Percentiles rank a stretch among this genome's conserved stretches.
These are phyloP conservation scores for Fragaria iinumae DNA, from an alignment of 306 rosid genomes.

Conservation along the genomic window DNA sequence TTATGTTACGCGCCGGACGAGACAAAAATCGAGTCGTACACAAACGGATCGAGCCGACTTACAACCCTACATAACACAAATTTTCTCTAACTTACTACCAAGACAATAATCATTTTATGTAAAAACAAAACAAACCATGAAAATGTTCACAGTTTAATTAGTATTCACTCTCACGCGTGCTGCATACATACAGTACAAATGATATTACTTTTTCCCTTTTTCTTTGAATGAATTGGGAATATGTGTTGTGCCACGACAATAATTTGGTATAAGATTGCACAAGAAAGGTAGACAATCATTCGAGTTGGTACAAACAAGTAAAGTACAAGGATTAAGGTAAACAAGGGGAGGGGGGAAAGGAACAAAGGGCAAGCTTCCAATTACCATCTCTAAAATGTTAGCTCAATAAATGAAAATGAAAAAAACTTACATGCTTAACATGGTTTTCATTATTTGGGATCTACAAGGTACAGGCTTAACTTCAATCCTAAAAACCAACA, in stretches of 20 bases:
- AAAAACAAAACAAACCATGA: background rate
- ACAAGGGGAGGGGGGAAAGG: no score
- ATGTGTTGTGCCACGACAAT: slow-evolving; percentile 1
- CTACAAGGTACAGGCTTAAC: slow-evolving; percentile 6
- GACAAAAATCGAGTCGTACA: no score
- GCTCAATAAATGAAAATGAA: background rate
- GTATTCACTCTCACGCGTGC: background rate
- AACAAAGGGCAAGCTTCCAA: background rate
- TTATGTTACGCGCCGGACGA: no score
- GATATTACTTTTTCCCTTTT: background rate
- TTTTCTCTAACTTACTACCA: background rate
- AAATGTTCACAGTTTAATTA: no score
- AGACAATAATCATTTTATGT: background rate
- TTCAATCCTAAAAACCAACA: background rate
- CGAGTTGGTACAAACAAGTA: slow-evolving; percentile 6
- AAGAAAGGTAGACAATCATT: background rate
- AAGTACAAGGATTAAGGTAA: background rate
- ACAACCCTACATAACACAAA: background rate
- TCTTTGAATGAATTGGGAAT: background rate
- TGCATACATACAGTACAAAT: background rate
- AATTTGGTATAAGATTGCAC: slow-evolving; percentile 11
- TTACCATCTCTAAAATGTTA: background rate
- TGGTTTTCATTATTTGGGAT: background rate
- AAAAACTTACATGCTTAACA: background rate
- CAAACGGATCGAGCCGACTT: no score